Evolutionary conservation across 345 rosid genomes (phyloP), one percentile per base, ranked within the genome.

Genomic region (Aquilaria yunnanensis): DNA sequence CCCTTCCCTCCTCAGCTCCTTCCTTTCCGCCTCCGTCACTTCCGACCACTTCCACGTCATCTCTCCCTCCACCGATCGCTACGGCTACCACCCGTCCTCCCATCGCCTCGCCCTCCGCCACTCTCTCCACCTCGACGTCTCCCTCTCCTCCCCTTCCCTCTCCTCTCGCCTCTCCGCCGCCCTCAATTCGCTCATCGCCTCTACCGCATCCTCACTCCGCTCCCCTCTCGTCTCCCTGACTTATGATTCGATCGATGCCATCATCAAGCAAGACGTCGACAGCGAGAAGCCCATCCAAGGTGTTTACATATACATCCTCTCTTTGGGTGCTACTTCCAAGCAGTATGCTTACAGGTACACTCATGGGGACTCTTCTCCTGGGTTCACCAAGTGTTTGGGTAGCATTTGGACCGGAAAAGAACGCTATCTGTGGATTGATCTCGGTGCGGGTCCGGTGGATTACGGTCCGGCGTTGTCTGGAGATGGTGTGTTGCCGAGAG

Each of bases 401-500:
- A 87, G 79, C 34, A 69, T 87, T 32, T 94, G 99, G 99, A 86
- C 96, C 1, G 99, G 99, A 2, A 82, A 78, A 55, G 96, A 90
- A 45, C 77, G 99, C 60, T 94, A 94, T 32, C 56, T 89, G 48
- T 94, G 97, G 97, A 79, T 90, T 67, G 99, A 90, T 79, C 83
- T 94, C 47, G 78, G 81, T 0, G 97, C 99, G 0, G 99, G 97
- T 12, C 99, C 97, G 2, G 93, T 94, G 23, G 99, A 94, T 61
- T 90, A 94, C 10, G 99, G 99, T 6, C 99, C 99, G 32, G 88
- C 81, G 3, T 70, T 94, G 33, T 94, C 99, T 8, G 99, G 99
- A 23, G 99, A 94, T 59, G 99, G 97, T 51, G 88, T 88, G 54
- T 63, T 90, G 45, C 96, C 99, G 0, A 75, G 85, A 70, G 99